Conservation (phyloP, 331 rosid genomes). For the Rhamnella rubrinervis region DNA sequence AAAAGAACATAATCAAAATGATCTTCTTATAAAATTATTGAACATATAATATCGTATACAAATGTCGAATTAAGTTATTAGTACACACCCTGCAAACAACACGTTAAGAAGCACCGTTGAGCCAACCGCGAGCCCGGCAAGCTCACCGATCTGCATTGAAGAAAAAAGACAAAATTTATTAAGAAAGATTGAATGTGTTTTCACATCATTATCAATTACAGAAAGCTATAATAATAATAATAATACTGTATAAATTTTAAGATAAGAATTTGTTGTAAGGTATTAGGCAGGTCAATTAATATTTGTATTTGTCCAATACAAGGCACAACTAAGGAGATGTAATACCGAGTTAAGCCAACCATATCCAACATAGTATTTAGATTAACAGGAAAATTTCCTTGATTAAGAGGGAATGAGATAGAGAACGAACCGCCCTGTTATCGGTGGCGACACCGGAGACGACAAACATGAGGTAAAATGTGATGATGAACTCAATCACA, state of each 20-base stretch:
- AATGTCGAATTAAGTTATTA: background rate
- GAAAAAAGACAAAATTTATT: background rate
- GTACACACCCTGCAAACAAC: slow-evolving; percentile 63
- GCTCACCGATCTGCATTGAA: slow-evolving; percentile 68
- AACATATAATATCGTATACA: background rate
- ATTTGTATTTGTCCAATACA: background rate
- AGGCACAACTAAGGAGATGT: background rate
- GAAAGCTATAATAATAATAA: background rate
- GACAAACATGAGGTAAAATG: slow-evolving; percentile 81
- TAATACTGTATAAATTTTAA: too few species aligned
- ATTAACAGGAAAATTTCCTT: background rate
- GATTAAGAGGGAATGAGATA: background rate
- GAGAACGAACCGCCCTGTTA: slow-evolving; percentile 67
- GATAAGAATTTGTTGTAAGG: background rate
- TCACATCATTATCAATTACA: background rate
- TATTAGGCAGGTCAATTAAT: background rate
- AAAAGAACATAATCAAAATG: background rate
- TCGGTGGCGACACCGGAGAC: slow-evolving; percentile 94
- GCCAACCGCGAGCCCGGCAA: slow-evolving; percentile 91
- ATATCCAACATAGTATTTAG: background rate
- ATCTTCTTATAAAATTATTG: background rate
- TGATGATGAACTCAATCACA: slow-evolving; percentile 73
- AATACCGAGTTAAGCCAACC: background rate
- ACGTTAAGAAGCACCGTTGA: slow-evolving; percentile 76
- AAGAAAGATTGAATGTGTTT: background rate